phyloP scores from a whole-genome alignment of 2,329 filamentous ascomycete genomes.

The Sporothrix luriei region DNA sequence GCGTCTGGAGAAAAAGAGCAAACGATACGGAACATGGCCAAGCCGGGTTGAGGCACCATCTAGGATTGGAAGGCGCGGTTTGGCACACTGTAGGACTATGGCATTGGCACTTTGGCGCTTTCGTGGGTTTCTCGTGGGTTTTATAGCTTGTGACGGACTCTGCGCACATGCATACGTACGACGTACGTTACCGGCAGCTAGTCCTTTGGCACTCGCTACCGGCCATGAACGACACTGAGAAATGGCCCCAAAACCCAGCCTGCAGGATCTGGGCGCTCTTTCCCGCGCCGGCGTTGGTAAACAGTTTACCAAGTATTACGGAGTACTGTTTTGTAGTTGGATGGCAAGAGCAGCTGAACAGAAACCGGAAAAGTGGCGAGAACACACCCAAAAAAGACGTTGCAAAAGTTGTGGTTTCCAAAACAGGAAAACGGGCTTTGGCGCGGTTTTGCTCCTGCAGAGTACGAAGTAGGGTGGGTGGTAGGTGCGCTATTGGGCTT shows the following conservation, averaged over 20 bases:
- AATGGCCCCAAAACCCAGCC: neutral
- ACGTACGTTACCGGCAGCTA: neutral
- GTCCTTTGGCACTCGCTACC: slow-evolving; percentile 16
- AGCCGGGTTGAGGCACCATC: neutral
- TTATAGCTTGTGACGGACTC: too few relatives aligned
- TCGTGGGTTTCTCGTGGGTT: too few relatives aligned
- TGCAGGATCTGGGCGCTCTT: slow-evolving; percentile 21
- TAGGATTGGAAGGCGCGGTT: neutral
- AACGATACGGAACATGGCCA: neutral
- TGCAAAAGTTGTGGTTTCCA: neutral
- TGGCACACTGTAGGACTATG: too few relatives aligned
- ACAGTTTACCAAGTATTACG: too few relatives aligned
- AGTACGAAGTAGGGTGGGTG: neutral
- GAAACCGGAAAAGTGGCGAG: slow-evolving; percentile 2
- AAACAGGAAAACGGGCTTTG: slow-evolving; percentile 13
- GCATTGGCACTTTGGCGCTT: neutral
- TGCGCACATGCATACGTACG: too few relatives aligned
- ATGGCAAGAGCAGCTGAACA: slow-evolving; percentile 23
- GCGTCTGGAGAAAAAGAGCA: neutral
- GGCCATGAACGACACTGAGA: neutral
- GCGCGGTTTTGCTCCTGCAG: slow-evolving; percentile 9
- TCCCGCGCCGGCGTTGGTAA: neutral
- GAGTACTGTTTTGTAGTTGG: neutral
- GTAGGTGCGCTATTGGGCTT: neutral
- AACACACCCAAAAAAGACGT: slow-evolving; percentile 1